These are phyloP conservation scores for Solanum corneliomulleri DNA, from an alignment of 257 asterid species.

Conservation along the genomic window DNA sequence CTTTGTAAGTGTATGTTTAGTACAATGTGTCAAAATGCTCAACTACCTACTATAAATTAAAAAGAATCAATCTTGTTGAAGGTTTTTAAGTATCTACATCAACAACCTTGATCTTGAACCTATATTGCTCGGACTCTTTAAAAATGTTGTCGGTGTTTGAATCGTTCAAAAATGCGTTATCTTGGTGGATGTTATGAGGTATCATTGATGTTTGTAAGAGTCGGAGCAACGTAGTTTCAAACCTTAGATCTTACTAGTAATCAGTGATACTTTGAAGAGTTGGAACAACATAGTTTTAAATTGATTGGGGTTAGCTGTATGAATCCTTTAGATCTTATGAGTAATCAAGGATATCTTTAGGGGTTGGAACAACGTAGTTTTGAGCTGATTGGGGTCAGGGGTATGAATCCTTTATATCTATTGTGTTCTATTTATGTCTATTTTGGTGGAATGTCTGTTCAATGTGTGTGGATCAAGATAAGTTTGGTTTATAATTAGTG, in stretches of 20 bases:
- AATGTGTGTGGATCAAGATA: neutral
- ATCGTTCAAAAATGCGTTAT: neutral
- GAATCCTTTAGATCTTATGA: neutral
- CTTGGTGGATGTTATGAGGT: neutral
- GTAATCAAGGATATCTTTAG: too few species aligned
- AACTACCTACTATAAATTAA: neutral
- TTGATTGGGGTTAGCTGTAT: too few species aligned
- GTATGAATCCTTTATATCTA: neutral
- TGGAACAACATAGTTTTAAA: too few species aligned
- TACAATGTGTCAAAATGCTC: neutral
- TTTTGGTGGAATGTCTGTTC: neutral
- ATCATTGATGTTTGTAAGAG: neutral
- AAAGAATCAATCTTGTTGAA: neutral
- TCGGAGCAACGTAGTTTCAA: neutral
- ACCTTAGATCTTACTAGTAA: neutral
- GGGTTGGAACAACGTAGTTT: neutral
- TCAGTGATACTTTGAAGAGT: too few species aligned
- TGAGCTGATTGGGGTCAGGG: neutral
- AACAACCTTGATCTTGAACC: neutral
- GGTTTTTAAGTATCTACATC: neutral
- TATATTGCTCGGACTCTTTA: neutral
- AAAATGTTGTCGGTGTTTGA: neutral
- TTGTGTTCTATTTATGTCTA: neutral
- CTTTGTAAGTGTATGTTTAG: neutral
- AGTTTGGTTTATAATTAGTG: neutral